These are phyloP conservation scores for Xerophyta viscosa DNA, from an alignment of 106 monocot species.

Conservation along the genomic window DNA sequence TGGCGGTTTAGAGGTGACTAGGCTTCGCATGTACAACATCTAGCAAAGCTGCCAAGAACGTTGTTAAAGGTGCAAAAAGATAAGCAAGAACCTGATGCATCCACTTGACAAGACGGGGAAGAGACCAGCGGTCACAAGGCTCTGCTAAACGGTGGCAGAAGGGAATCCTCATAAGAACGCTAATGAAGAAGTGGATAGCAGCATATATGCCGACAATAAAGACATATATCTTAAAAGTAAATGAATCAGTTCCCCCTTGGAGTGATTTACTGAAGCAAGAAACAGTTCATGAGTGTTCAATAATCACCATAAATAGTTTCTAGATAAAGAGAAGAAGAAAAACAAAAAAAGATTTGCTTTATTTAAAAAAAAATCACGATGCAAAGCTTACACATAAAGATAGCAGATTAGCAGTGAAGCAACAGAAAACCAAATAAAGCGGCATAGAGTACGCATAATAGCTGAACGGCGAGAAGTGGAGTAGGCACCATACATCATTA, in stretches of 20 bases:
- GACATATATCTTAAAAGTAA: slow-evolving; percentile 74
- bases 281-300: background rate
- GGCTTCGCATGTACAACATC: background rate
- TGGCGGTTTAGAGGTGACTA: too few relatives aligned
- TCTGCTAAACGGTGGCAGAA: slow-evolving; percentile 50
- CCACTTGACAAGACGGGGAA: slow-evolving; percentile 76
- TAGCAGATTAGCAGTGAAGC: slow-evolving; percentile 57
- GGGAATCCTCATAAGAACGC: slow-evolving; percentile 60
- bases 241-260: slow-evolving; percentile 50
- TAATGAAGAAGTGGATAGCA: slow-evolving; percentile 47
- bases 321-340: background rate
- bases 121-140: slow-evolving; percentile 63
- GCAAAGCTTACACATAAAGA: slow-evolving; percentile 74
- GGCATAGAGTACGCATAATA: slow-evolving; percentile 56
- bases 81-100: slow-evolving; percentile 66
- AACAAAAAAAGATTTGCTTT: background rate
- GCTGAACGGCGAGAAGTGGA: slow-evolving; percentile 79
- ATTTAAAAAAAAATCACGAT: background rate
- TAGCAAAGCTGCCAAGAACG: too few relatives aligned
- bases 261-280: slow-evolving; percentile 55
- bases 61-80: too few relatives aligned
- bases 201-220: slow-evolving; percentile 78
- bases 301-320: background rate
- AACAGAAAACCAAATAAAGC: slow-evolving; percentile 72
- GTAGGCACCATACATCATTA: slow-evolving; percentile 98